Evolutionary conservation across 768 basidiomycete species (phyloP), one percentile per base, ranked within the genome.

Genomic region (Gelatoporia subvermispora): DNA sequence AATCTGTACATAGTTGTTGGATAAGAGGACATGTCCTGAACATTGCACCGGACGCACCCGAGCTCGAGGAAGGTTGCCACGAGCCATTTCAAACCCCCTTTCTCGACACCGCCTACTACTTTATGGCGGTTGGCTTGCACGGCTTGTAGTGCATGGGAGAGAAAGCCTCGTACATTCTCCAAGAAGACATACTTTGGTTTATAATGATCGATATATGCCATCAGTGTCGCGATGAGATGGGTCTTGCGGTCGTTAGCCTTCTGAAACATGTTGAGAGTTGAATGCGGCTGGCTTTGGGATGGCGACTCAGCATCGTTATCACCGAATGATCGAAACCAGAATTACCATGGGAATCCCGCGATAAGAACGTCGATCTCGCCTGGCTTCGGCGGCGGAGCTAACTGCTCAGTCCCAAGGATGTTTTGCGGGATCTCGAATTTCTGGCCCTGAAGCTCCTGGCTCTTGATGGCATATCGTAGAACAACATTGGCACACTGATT

Each of bases 291-390:
- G 59, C 87, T 89, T 48, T 36, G 41, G 13, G n/a, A n/a, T 7
- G 20, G 34, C n/a, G 36, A 50, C n/a, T 23, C 13, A 22, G 21
- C 7, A 28, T 8, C 10, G 44, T 11, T 21, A 24, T 1, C 3
- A 25, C 16, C 20, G 23, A 1, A 17, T 31, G 28, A 13, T 13
- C 28, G 22, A 38, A 13, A 25, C 49, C 60, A n/a, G n/a, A n/a
- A n/a, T 35, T 55, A 84, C 88, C 89, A 92, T 31, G 89, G 89
- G 54, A 91, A 86, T 0, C 90, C 89, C 16, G 81, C 75, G 11
- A 77, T 65, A 13, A 91, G 70, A 23, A 81, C 72, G 43, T 88
- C 76, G 45, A 86, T 75, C 3, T 79, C 72, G 4, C 71, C 76
- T 7, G 74, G 74, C 36, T 65, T 65, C 3, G 79, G 78, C 10